Evolutionary conservation across 2,329 filamentous ascomycete species (phyloP), one percentile per base, ranked within the genome.

Genomic region (Aspergillus melleus): DNA sequence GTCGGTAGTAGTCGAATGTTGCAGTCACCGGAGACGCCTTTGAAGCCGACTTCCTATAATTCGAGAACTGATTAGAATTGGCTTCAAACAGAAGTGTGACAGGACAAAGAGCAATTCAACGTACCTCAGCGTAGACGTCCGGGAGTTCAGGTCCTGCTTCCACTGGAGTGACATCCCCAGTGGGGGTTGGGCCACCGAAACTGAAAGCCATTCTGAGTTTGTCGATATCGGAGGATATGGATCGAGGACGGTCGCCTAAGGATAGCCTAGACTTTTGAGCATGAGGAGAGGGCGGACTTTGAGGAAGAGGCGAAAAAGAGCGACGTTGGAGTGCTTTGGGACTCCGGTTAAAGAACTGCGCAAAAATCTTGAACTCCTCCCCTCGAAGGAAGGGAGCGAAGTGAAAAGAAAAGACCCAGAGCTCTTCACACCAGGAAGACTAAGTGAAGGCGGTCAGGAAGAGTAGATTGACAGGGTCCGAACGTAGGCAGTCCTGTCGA

Each of bases 101-200:
- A 59, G 52, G 14, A 8, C 36, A 32, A n/a, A 54, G 46, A 53
- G 53, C 55, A 63, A 55, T 62, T 54, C 50, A 56, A 68, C 68
- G 65, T 79, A 92, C 90, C 83, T 96, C 91, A 66, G 92, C 94
- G 74, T 89, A 86, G 67, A 96, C 90, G 65, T 92, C 88, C 66
- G 88, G 83, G 57, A 96, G 82, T 70, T 92, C 87, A 53, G 86
- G 82, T 47, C 90, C 90, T 63, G 77, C 72, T 72, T 84, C 80
- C 54, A 76, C 74, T 62, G 73, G 73, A 50, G 66, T 69, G 63
- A 70, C 74, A 60, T 77, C 69, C 54, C 62, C 78, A 63, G 77
- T 74, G 72, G 79, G 75, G 72, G 74, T 75, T 66, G 77, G 80
- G 36, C 14, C 14, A 57, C 75, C 74, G 74, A 88, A 88, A 74